phyloP scores from a whole-genome alignment of 352 stramenopile genomes.

The Nothophytophthora sp. region DNA sequence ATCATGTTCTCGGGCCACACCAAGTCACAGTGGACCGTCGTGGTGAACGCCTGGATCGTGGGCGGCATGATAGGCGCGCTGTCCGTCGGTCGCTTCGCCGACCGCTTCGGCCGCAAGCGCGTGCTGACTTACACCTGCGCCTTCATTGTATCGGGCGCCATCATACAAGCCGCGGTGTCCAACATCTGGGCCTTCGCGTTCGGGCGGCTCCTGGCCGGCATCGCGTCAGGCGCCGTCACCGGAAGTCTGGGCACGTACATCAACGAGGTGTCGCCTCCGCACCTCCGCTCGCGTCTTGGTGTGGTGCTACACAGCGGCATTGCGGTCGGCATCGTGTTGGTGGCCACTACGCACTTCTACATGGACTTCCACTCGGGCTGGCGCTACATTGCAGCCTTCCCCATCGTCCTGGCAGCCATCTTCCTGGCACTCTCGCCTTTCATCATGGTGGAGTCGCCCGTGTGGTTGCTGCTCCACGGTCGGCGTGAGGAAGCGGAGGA shows the following conservation, averaged over 20 bases:
- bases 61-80: slow-evolving; percentile 39
- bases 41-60: slow-evolving; percentile 45
- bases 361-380: slow-evolving; percentile 38
- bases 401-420: slow-evolving; percentile 40
- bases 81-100: slow-evolving; percentile 22
- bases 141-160: slow-evolving; percentile 40
- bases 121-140: slow-evolving; percentile 33
- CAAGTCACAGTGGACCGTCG: slow-evolving; percentile 32
- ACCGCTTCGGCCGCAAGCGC: slow-evolving; percentile 36
- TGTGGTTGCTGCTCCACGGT: slow-evolving; percentile 44
- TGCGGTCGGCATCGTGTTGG: slow-evolving; percentile 35
- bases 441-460: slow-evolving; percentile 44
- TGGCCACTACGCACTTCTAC: slow-evolving; percentile 48
- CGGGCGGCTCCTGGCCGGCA: slow-evolving; percentile 49
- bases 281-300: slow-evolving; percentile 37
- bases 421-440: slow-evolving; percentile 39
- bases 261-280: slow-evolving; percentile 41
- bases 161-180: slow-evolving; percentile 31
- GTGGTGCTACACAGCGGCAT: slow-evolving; percentile 34
- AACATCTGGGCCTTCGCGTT: slow-evolving; percentile 41
- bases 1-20: slow-evolving; percentile 42
- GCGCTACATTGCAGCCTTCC: slow-evolving; percentile 54
- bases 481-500: slow-evolving; percentile 22
- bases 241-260: slow-evolving; percentile 35
- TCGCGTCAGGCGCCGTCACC: slow-evolving; percentile 43